Evolutionary conservation across 148 eudicot species (phyloP).

Genomic region (Arctostaphylos glauca): DNA sequence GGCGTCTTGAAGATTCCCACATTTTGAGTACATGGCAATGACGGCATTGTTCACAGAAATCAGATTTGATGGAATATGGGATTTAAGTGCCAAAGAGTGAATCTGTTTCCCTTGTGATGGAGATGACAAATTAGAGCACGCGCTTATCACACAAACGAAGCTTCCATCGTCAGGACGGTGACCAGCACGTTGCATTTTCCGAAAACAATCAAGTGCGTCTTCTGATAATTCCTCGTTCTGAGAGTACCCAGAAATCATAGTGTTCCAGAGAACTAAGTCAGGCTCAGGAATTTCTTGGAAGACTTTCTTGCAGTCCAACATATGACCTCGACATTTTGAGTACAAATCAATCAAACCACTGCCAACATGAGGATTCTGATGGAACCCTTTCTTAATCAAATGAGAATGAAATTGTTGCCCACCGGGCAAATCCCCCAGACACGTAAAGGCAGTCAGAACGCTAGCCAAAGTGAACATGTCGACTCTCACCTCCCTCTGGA

Average conservation of each 20-base stretch:
- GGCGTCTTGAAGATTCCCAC: constrained; percentile 73
- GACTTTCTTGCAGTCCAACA: constrained; percentile 45
- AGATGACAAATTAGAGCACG: constrained; percentile 60
- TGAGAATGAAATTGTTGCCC: constrained; percentile 74
- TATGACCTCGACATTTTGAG: constrained; percentile 51
- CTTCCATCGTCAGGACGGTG: constrained; percentile 68
- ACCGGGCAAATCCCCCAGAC: constrained; percentile 53
- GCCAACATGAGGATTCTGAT: constrained; percentile 61
- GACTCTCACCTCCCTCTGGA: constrained; percentile 35
- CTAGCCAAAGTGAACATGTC: constrained; percentile 88
- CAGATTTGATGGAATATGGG: constrained; percentile 58
- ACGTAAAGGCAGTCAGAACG: constrained; percentile 74
- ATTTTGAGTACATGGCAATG: constrained; percentile 72
- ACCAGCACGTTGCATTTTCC: constrained; percentile 49
- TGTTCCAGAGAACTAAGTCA: constrained; percentile 79
- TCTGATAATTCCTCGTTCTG: constrained; percentile 55
- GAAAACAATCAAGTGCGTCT: constrained; percentile 60
- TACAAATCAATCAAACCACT: constrained; percentile 79
- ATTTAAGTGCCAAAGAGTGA: constrained; percentile 62
- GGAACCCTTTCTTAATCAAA: constrained; percentile 66
- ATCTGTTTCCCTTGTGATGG: constrained; percentile 75
- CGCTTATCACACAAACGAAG: constrained; percentile 73
- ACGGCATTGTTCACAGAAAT: constrained; percentile 68
- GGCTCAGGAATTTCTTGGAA: constrained; percentile 63
- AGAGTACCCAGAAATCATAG: constrained; percentile 75